phyloP scores from a whole-genome alignment of 1,284 basidiomycete genomes.

The Pyrrhoderma lamaoense region DNA sequence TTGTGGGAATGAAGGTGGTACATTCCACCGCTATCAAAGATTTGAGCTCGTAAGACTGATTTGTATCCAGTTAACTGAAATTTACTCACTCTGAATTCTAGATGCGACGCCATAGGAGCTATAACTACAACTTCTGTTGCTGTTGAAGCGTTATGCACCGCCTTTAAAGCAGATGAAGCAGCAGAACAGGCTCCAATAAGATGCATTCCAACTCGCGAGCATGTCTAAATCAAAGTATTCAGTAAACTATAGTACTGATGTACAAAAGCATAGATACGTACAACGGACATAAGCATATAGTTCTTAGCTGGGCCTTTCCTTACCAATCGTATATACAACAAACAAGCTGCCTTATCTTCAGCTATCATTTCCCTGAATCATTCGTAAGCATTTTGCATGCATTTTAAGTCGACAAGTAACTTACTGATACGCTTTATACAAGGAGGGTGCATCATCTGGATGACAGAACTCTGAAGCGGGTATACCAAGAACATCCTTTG shows the following conservation, averaged over 20 bases:
- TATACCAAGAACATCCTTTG: constrained; percentile 55
- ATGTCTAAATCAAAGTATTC: constrained; percentile 2
- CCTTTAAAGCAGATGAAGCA: constrained; percentile 60
- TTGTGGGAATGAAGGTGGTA: constrained; percentile 43
- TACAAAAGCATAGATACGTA: constrained; percentile 32
- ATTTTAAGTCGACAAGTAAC: constrained; percentile 17
- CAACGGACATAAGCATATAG: constrained; percentile 63
- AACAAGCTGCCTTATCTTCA: constrained; percentile 66
- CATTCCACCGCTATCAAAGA: constrained; percentile 54
- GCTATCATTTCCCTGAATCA: constrained; percentile 56
- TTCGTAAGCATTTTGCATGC: constrained; percentile 12
- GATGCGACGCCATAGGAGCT: constrained; percentile 54
- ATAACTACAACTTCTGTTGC: constrained; percentile 70
- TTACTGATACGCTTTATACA: constrained; percentile 61
- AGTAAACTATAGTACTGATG: background rate
- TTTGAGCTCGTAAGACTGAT: background rate
- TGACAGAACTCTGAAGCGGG: constrained; percentile 66
- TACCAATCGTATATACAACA: constrained; percentile 65
- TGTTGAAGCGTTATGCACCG: constrained; percentile 69
- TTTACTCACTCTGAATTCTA: constrained; percentile 56
- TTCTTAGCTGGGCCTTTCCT: constrained; percentile 69
- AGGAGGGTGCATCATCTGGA: constrained; percentile 60
- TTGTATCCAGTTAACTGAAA: background rate
- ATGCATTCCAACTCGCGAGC: constrained; percentile 50
- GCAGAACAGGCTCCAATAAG: constrained; percentile 69